Conservation (phyloP, 257 asterid species). For the Petunia axillaris region DNA sequence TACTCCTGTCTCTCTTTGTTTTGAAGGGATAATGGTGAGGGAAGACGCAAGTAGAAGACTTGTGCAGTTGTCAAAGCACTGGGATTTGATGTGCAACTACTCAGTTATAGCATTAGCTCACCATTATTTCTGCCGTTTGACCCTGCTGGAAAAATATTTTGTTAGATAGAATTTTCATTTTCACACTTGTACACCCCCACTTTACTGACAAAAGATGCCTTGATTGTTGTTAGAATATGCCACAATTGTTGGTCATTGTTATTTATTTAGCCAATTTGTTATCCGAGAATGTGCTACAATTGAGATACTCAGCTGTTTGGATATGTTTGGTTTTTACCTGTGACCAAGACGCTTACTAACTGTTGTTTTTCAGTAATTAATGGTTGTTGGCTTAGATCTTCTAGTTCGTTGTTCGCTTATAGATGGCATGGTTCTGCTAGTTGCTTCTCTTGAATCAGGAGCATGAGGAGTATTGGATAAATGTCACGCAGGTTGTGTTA, state of each 20-base stretch:
- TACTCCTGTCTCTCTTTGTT: conserved; percentile 49
- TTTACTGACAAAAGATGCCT: conserved; percentile 22
- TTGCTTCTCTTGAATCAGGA: not conserved
- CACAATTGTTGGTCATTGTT: conserved; percentile 8
- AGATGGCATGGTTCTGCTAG: not conserved
- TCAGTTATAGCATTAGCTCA: conserved; percentile 23
- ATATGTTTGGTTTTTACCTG: not conserved
- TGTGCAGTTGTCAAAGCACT: conserved; percentile 24
- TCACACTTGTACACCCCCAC: conserved; percentile 2
- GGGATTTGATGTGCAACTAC: conserved; percentile 27
- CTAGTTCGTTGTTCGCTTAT: not conserved
- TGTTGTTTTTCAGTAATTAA: not conserved
- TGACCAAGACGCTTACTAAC: not conserved
- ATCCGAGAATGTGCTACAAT: not conserved
- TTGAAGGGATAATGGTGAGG: conserved; percentile 41
- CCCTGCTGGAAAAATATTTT: conserved; percentile 24
- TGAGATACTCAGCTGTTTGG: not conserved
- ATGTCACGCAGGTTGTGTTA: not conserved
- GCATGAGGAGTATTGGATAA: not conserved
- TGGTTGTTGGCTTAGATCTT: not conserved
- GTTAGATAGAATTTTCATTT: conserved; percentile 17
- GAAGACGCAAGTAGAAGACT: conserved; percentile 35
- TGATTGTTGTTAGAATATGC: conserved; percentile 15
- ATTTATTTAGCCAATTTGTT: not conserved
- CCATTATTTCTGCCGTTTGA: conserved; percentile 37